phyloP scores from a whole-genome alignment of 2,329 filamentous ascomycete species.

The Torrubiellomyces zombiae region DNA sequence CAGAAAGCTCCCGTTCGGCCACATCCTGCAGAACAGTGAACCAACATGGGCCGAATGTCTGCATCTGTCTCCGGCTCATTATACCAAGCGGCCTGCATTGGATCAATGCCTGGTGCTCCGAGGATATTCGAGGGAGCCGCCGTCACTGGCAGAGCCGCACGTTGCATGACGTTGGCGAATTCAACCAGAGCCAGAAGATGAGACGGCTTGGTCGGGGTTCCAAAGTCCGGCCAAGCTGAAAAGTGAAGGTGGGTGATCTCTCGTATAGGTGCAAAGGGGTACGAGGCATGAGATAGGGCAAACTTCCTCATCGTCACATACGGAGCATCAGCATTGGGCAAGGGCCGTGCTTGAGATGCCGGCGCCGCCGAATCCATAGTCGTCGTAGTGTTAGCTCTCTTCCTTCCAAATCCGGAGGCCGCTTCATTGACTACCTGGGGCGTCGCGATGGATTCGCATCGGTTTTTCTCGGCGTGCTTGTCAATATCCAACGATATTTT shows the following conservation, averaged over 20 bases:
- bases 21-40: constrained; percentile 93
- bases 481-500: constrained; percentile 61
- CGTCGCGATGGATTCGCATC: constrained; percentile 18
- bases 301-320: constrained; percentile 79
- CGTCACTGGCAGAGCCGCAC: constrained; percentile 31
- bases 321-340: constrained; percentile 37
- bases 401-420: constrained; percentile 27
- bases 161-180: constrained; percentile 62
- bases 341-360: constrained; percentile 12
- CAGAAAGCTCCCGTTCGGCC: constrained; percentile 93
- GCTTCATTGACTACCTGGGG: too few species aligned
- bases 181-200: constrained; percentile 84
- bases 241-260: constrained; percentile 94
- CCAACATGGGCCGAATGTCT: constrained; percentile 54
- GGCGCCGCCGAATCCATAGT: constrained; percentile 19
- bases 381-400: constrained; percentile 37
- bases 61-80: constrained; percentile 42
- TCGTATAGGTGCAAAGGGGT: constrained; percentile 72
- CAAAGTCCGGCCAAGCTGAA: constrained; percentile 93
- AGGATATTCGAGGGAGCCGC: constrained; percentile 20
- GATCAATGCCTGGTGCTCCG: constrained; percentile 12
- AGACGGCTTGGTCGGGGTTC: constrained; percentile 72
- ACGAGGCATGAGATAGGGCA: constrained; percentile 55
- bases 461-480: constrained; percentile 37
- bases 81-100: constrained; percentile 25